A percentile compares a stretch with the other conserved stretches of the same genome.
Conservation (phyloP, 2,329 filamentous ascomycete genomes). For the Aspergillus fumigatus region DNA sequence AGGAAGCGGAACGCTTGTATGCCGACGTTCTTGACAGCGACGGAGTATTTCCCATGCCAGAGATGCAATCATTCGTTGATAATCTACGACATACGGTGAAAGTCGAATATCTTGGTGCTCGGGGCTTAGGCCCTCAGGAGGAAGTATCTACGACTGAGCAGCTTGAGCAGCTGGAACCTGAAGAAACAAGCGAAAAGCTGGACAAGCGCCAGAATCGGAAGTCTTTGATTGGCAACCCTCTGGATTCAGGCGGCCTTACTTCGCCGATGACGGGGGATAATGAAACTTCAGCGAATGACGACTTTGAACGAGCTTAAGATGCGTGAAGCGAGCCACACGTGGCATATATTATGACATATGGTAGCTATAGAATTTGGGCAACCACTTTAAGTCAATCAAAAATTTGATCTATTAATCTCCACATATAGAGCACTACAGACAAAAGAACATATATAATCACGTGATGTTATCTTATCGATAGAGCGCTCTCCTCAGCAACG, state of each 20-base stretch:
- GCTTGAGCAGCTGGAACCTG: conserved; percentile 26
- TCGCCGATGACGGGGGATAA: conserved; percentile 30
- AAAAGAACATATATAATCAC: background rate
- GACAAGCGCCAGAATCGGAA: conserved; percentile 51
- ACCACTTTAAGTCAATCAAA: background rate
- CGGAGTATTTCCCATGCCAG: conserved; percentile 44
- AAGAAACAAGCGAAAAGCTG: conserved; percentile 52
- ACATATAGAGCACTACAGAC: background rate
- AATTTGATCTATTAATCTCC: background rate
- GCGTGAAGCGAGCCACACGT: conserved; percentile 6
- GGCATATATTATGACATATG: conserved; percentile 16
- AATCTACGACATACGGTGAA: conserved; percentile 41
- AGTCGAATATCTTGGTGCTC: conserved; percentile 41
- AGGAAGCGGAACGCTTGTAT: conserved; percentile 60
- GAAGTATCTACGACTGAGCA: conserved; percentile 26
- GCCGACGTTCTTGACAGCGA: conserved; percentile 38
- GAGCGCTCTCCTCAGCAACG: conserved; percentile 10
- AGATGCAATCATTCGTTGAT: conserved; percentile 48
- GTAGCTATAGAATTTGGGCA: conserved; percentile 17
- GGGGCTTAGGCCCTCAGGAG: conserved; percentile 31
- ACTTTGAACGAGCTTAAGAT: conserved; percentile 44
- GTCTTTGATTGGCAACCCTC: conserved; percentile 49
- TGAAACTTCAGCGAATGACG: conserved; percentile 37
- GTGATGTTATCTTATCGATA: background rate
- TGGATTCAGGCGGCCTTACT: conserved; percentile 52